These are phyloP conservation scores for Candida sanyaensis DNA, from an alignment of 1,139 yeast genomes.

Conservation along the genomic window DNA sequence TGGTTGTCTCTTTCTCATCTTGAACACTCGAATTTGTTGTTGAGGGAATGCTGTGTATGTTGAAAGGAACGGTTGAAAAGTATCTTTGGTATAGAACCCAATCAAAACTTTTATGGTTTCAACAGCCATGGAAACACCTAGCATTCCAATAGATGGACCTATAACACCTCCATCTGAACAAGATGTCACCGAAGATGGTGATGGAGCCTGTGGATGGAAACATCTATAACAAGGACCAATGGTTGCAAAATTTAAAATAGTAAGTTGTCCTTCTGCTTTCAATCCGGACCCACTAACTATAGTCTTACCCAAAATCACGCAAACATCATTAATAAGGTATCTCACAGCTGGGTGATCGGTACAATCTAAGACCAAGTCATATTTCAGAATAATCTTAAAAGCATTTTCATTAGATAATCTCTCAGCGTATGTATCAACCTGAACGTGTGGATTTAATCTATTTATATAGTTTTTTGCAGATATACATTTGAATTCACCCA, in stretches of 20 bases:
- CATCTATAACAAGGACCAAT: conserved; percentile 94
- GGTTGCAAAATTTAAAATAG: conserved; percentile 66
- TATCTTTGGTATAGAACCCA: conserved; percentile 50
- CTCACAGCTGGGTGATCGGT: conserved; percentile 92
- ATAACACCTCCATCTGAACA: conserved; percentile 95
- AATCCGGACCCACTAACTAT: conserved; percentile 92
- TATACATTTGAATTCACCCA: conserved; percentile 74
- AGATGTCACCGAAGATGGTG: conserved; percentile 76
- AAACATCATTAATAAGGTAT: conserved; percentile 84
- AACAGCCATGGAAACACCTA: conserved; percentile 87
- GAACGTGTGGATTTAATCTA: conserved; percentile 67
- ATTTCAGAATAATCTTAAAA: conserved; percentile 57
- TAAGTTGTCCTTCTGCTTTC: conserved; percentile 86
- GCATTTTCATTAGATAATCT: conserved; percentile 61
- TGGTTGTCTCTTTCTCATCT: conserved; percentile 70
- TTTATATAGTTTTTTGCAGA: conserved; percentile 63
- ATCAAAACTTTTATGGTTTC: conserved; percentile 80
- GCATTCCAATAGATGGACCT: conserved; percentile 92
- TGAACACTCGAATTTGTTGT: conserved; percentile 70
- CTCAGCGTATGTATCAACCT: conserved; percentile 51
- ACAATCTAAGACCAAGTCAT: conserved; percentile 85
- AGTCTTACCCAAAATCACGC: conserved; percentile 68
- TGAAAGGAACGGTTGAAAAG: conserved; percentile 68
- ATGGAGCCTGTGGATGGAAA: conserved; percentile 88
- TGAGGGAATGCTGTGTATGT: conserved; percentile 74